Evolutionary conservation across 441 rosid genomes (phyloP), one percentile per base, ranked within the genome.

Genomic region (Raphanus hybrid): DNA sequence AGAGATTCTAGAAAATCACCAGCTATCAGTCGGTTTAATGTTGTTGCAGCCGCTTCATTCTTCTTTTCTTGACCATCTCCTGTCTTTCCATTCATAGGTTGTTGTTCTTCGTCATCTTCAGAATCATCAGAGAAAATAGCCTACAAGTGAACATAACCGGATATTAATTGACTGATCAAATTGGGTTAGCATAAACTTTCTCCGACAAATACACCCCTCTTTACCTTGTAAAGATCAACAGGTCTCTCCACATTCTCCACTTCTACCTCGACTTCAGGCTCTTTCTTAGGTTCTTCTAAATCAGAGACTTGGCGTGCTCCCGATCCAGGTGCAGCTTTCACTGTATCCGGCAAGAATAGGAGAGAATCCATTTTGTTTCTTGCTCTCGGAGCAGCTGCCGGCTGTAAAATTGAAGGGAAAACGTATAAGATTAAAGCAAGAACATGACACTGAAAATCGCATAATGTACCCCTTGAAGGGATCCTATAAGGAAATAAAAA

Each of bases 61-160:
- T 88, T 88, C 89, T 89, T 92, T 80, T 86, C 93, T 63, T 88
- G 84, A 74, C 90, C 86, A 76, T 82, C 94, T 45, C 43, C 77
- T 61, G 78, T 71, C 65, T 80, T 82, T 54, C 60, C 78, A 58
- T 54, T 67, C 57, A 83, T 10, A 37, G 71, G 79, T 74, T 85
- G 82, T 69, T 84, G 80, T 69, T 85, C 97, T 15, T 48, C 84
- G 78, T 92, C 98, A 50, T 88, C 96, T 70, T 92, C 97, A 29
- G 98, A 93, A 77, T 92, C 99, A 85, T 96, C 98, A 50, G 97
- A 93, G 84, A 96, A 96, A 67, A 96, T 96, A 67, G 99, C 97
- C 99, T 95, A 87, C 82, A 81, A 35, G 67, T 29, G 61, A 72
- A 73, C 67, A 54, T n/a, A 59, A n/a, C 27, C 54, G 8, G 16